Base-by-base conservation (phyloP, 768 basidiomycete genomes). In the Dictyophora rubrovolvata region DNA sequence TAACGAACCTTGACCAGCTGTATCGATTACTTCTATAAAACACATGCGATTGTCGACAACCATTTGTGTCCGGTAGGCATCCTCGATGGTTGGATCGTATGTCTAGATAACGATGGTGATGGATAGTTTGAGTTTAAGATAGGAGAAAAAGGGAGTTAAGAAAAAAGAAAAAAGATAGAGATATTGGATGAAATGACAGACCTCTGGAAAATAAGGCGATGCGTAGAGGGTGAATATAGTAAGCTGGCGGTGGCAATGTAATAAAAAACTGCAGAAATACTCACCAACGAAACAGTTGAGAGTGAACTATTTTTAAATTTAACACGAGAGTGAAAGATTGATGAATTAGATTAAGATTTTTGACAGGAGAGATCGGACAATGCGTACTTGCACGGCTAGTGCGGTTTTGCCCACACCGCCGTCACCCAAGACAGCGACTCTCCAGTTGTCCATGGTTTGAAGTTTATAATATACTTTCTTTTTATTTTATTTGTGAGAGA, bases 361-460 rank as follows among this genome's bases (percentile, higher is more conserved):
- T 28, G 7, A 28, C 7, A 28, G 7, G 59, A 55, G 28, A 36
- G 48, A 55, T 18, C 18, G 21, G 34, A 37, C 23, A 51, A n/a
- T 75, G 28, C 86, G 61, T 66, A 90, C 93, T 79, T 96, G 93
- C 50, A 96, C 93, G 64, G 93, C 93, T 67, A 97, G 73, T 42
- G 93, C 93, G 60, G 93, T 96, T 79, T 97, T 97, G 60, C 93
- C 93, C 52, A 97, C 93, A 75, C 93, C 93, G 74, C 93, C 93
- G 75, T 97, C 93, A 64, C 93, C 93, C 60, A 96, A 81, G 65
- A 96, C 91, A 62, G 93, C 92, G 65, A 96, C 87, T 78, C 92
- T 87, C 90, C 90, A 93, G 71, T 85, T 87, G 77, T 93, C 90
- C 90, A 93, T 92, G 18, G 18, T 37, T 34, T 23, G 11, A n/a